Conservation (phyloP, 73 alveolate species). For the Paramecium pentaurelia region DNA sequence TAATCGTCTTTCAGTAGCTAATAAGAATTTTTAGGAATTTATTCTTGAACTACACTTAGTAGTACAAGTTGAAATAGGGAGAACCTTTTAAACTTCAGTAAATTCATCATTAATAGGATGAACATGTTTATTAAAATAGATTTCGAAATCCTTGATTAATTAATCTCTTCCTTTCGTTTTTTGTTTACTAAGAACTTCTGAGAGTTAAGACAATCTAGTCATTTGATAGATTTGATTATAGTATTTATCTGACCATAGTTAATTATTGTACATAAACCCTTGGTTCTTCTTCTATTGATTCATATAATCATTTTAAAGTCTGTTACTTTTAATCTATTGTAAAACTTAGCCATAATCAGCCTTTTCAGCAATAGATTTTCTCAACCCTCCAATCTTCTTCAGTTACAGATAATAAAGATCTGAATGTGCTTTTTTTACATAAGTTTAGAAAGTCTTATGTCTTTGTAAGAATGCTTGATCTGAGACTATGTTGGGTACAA, state of each 20-base stretch:
- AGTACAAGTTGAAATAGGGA: not conserved
- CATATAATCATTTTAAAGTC: not conserved
- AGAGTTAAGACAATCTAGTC: not conserved
- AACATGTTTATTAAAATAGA: not conserved
- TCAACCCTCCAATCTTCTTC: not conserved
- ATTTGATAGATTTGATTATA: not conserved
- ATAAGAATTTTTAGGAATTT: not conserved
- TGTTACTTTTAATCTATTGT: not conserved
- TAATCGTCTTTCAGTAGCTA: not conserved
- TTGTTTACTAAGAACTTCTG: not conserved
- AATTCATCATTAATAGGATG: not conserved
- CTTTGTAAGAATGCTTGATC: not conserved
- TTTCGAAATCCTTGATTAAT: not conserved
- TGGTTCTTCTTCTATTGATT: not conserved
- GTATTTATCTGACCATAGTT: not conserved
- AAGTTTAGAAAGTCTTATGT: not conserved
- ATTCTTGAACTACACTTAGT: not conserved
- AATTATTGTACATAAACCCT: slow-evolving; percentile 5
- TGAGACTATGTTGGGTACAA: not conserved
- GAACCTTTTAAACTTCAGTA: not conserved
- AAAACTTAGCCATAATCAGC: not conserved
- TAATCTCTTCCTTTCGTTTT: not conserved
- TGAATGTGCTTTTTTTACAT: not conserved
- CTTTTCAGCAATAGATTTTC: not conserved
- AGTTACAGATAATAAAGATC: not conserved